A percentile compares a stretch with the other conserved stretches of the same genome.
Conservation (phyloP, 2,329 filamentous ascomycete genomes). For the Apiospora phragmitis region DNA sequence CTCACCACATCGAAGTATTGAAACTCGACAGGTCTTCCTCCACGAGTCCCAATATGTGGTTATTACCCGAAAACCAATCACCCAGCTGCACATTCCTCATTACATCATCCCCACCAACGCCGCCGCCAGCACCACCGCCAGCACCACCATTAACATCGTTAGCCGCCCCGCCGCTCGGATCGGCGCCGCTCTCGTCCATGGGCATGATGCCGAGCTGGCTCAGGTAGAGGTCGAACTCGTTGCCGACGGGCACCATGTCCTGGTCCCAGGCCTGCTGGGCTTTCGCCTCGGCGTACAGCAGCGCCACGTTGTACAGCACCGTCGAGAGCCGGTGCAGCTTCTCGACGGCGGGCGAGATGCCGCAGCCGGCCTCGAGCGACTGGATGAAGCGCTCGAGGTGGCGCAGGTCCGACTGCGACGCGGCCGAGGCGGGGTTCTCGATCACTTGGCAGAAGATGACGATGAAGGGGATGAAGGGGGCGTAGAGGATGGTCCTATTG, state of each 20-base stretch:
- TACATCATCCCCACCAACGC: slow-evolving; percentile 15
- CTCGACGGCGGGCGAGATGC: slow-evolving; percentile 46
- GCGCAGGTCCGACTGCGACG: slow-evolving; percentile 38
- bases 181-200: slow-evolving; percentile 19
- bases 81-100: slow-evolving; percentile 31
- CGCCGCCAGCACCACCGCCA: neutral
- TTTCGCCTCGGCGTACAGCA: slow-evolving; percentile 59
- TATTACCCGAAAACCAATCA: slow-evolving; percentile 36
- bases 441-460: slow-evolving; percentile 52
- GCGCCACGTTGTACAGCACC: slow-evolving; percentile 58
- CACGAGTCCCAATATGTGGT: slow-evolving; percentile 33
- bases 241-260: slow-evolving; percentile 27
- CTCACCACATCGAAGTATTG: slow-evolving; percentile 24
- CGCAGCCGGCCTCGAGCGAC: slow-evolving; percentile 50
- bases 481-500: slow-evolving; percentile 46
- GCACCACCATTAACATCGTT: neutral
- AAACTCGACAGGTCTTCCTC: slow-evolving; percentile 34
- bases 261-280: slow-evolving; percentile 34
- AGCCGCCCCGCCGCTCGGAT: neutral
- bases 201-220: slow-evolving; percentile 36
- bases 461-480: slow-evolving; percentile 55
- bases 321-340: slow-evolving; percentile 59
- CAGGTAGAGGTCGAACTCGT: slow-evolving; percentile 35
- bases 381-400: slow-evolving; percentile 51
- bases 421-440: slow-evolving; percentile 36